Percentiles rank a stretch among this genome's conserved stretches.
These are phyloP conservation scores for baker's yeast (Saccharomyces cerevisiae) DNA, from an alignment of 805 yeast species.

Conservation along the genomic window DNA sequence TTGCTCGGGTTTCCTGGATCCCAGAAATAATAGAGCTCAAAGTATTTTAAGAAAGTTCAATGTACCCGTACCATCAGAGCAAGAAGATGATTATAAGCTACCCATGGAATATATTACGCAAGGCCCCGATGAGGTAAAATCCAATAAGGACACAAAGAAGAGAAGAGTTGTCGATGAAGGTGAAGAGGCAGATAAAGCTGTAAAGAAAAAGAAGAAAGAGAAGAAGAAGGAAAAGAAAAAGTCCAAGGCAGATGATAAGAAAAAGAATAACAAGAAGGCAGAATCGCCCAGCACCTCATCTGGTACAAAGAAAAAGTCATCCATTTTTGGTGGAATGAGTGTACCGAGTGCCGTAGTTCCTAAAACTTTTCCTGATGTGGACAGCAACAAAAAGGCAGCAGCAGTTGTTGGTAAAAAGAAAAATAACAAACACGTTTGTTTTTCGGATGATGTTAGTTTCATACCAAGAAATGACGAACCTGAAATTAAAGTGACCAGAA, in stretches of 20 bases:
- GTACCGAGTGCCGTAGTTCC: slow-evolving; percentile 4
- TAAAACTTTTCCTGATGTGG: slow-evolving; percentile 9
- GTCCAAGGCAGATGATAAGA: neutral
- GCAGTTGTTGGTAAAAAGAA: slow-evolving; percentile 2
- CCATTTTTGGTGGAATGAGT: slow-evolving; percentile 25
- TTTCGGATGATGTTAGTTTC: slow-evolving; percentile 14
- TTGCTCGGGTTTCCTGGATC: slow-evolving; percentile 22
- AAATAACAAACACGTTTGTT: slow-evolving; percentile 14
- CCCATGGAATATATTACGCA: neutral
- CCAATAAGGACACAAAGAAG: slow-evolving; percentile 3
- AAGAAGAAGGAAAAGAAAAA: slow-evolving; percentile 1
- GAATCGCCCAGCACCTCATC: slow-evolving; percentile 1
- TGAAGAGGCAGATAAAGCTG: slow-evolving; percentile 3
- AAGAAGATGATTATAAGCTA: neutral
- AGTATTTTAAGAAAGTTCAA: slow-evolving; percentile 9
- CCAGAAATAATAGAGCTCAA: slow-evolving; percentile 13
- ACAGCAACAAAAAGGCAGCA: slow-evolving; percentile 8
- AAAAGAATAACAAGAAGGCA: slow-evolving; percentile 1
- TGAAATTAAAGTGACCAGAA: neutral
- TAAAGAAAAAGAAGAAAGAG: slow-evolving; percentile 1
- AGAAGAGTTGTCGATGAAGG: slow-evolving; percentile 3
- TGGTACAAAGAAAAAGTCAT: slow-evolving; percentile 27
- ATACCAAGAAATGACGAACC: slow-evolving; percentile 4
- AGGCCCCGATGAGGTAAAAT: neutral
- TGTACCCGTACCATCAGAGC: neutral